Conservation (phyloP, 352 stramenopile species). For the Globisporangium irregulare region DNA sequence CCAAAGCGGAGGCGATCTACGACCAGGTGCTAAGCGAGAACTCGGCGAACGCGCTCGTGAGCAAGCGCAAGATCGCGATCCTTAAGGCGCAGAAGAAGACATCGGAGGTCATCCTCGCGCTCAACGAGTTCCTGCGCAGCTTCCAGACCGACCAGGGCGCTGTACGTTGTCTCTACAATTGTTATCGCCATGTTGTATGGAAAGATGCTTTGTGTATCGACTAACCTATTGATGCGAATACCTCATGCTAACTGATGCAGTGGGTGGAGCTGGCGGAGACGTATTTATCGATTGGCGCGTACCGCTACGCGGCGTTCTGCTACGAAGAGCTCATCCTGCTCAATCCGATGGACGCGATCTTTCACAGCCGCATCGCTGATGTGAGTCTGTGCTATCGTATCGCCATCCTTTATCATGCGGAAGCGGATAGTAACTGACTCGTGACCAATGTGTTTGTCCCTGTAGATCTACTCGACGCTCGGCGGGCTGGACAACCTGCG, state of each 20-base stretch:
- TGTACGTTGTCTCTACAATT: conserved; percentile 23
- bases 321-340: conserved; percentile 73
- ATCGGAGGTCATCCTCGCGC: conserved; percentile 41
- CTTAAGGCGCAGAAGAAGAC: conserved; percentile 67
- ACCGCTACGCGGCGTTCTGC: conserved; percentile 63
- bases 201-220: not conserved
- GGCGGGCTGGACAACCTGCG: conserved; percentile 55
- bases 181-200: not conserved
- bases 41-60: conserved; percentile 52
- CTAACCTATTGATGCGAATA: conserved; percentile 3
- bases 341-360: conserved; percentile 66
- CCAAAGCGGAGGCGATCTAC: conserved; percentile 56
- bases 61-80: conserved; percentile 65
- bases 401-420: not conserved
- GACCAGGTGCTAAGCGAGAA: conserved; percentile 55
- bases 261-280: conserved; percentile 64
- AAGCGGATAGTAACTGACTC: not conserved
- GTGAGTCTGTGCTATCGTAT: conserved; percentile 21
- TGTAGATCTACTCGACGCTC: conserved; percentile 60
- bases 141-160: conserved; percentile 57
- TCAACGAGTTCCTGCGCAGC: conserved; percentile 57
- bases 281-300: conserved; percentile 50
- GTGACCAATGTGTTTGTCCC: not conserved
- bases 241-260: conserved; percentile 23
- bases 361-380: conserved; percentile 58